These are phyloP conservation scores for Echeveria elegans DNA, from an alignment of 164 flowering plant species.

Conservation along the genomic window DNA sequence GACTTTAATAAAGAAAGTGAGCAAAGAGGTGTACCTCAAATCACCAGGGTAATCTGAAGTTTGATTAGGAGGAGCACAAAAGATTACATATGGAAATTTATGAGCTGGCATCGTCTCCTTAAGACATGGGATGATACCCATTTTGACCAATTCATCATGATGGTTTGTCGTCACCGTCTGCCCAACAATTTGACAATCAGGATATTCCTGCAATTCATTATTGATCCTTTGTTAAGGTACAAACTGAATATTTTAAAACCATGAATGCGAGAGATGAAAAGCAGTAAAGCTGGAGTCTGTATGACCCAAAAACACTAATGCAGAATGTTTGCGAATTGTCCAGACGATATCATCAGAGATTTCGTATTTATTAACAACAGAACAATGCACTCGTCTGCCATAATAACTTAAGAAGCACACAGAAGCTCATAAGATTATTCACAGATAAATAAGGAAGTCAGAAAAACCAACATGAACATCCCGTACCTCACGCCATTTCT, in stretches of 20 bases:
- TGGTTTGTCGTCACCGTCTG: constrained; percentile 72
- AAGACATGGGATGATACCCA: constrained; percentile 65
- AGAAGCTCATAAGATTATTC: too few relatives aligned
- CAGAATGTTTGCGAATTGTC: neutral
- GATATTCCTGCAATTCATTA: constrained; percentile 47
- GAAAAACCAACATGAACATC: too few relatives aligned
- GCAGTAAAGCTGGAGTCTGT: too few relatives aligned
- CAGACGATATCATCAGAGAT: neutral
- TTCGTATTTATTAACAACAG: neutral
- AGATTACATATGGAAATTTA: constrained; percentile 65
- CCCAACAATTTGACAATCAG: constrained; percentile 68
- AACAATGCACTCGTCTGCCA: neutral
- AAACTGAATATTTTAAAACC: neutral
- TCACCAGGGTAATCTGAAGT: constrained; percentile 70
- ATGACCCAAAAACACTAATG: too few relatives aligned
- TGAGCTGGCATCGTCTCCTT: constrained; percentile 27
- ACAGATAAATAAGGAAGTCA: too few relatives aligned
- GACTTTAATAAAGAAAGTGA: neutral
- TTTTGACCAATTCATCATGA: constrained; percentile 70
- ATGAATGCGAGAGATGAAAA: neutral
- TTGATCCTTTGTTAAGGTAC: neutral
- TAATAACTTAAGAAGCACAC: too few relatives aligned
- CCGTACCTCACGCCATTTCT: constrained; percentile 67
- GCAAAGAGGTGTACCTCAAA: constrained; percentile 41
- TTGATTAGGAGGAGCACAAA: constrained; percentile 86